Conservation (phyloP, 202 grass and related monocot genomes). For the Eragrostis tef region DNA sequence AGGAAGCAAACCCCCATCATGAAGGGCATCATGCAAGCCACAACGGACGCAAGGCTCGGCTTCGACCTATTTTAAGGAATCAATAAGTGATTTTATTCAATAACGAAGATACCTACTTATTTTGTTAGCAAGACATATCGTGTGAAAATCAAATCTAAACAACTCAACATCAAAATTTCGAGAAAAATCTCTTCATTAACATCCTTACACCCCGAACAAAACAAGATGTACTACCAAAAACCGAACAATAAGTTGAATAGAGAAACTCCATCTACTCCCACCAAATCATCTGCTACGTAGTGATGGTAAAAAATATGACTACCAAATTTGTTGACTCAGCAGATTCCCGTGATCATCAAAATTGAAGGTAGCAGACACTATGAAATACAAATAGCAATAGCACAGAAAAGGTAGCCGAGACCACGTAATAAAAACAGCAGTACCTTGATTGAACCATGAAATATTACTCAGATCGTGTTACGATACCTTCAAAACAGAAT, state of each 20-base stretch:
- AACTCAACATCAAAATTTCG: not conserved
- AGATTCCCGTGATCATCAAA: conserved; percentile 5
- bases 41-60: conserved; percentile 76
- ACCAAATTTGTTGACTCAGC: conserved; percentile 8
- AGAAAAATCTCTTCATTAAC: not conserved
- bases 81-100: not conserved
- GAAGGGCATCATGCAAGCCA: conserved; percentile 97
- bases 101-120: not conserved
- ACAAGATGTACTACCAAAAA: not conserved
- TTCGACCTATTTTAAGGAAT: conserved; percentile 63
- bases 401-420: not conserved
- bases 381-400: not conserved
- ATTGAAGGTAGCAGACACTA: not conserved
- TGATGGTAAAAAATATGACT: not conserved
- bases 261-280: not conserved
- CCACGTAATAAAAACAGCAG: conserved; percentile 1
- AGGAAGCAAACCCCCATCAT: conserved; percentile 90
- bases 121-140: not conserved
- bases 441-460: not conserved
- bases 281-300: not conserved
- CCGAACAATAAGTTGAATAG: conserved; percentile 5
- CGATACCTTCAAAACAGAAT: conserved; percentile 10
- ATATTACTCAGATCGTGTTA: not conserved
- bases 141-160: conserved; percentile 12
- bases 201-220: not conserved